A percentile compares a stretch with the other conserved stretches of the same genome.
phyloP scores from a whole-genome alignment of 129 eudicot species.

The Saposhnikovia divaricata region DNA sequence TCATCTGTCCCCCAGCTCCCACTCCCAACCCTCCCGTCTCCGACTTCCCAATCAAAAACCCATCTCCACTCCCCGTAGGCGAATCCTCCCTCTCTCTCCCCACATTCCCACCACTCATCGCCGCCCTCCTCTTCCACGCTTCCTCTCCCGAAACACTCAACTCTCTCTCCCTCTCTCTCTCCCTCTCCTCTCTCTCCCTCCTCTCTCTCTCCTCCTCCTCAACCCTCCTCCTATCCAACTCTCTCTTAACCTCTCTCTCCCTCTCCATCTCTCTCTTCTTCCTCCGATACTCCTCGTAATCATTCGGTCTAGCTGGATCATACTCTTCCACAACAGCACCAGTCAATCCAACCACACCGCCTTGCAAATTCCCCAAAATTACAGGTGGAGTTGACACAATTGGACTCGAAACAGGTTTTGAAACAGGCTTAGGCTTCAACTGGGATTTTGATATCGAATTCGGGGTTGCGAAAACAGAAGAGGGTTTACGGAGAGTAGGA shows the following conservation, averaged over 20 bases:
- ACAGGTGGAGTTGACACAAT: background rate
- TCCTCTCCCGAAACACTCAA: conserved; percentile 76
- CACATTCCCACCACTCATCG: conserved; percentile 37
- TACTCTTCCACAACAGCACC: conserved; percentile 69
- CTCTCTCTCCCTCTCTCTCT: conserved; percentile 40
- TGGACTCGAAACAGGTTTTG: background rate
- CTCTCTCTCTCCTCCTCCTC: conserved; percentile 55
- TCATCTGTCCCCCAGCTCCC: conserved; percentile 98
- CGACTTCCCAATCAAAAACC: conserved; percentile 70
- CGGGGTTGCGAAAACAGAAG: conserved; percentile 40
- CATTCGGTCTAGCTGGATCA: conserved; percentile 89
- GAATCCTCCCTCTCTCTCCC: conserved; percentile 29
- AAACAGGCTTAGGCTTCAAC: conserved; percentile 18
- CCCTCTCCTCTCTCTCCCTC: conserved; percentile 33
- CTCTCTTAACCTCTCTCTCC: conserved; percentile 44
- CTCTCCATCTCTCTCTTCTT: conserved; percentile 48
- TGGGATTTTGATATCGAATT: conserved; percentile 16
- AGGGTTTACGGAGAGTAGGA: conserved; percentile 64
- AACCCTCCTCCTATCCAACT: conserved; percentile 43
- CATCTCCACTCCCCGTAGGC: conserved; percentile 40
- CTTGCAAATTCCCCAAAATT: background rate
- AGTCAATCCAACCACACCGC: conserved; percentile 68
- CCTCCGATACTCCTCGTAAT: conserved; percentile 75
- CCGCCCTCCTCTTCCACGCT: conserved; percentile 82
- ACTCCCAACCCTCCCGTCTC: conserved; percentile 80